Conservation (phyloP, 2,329 filamentous ascomycete species). For the Tolypocladium guangdongense region DNA sequence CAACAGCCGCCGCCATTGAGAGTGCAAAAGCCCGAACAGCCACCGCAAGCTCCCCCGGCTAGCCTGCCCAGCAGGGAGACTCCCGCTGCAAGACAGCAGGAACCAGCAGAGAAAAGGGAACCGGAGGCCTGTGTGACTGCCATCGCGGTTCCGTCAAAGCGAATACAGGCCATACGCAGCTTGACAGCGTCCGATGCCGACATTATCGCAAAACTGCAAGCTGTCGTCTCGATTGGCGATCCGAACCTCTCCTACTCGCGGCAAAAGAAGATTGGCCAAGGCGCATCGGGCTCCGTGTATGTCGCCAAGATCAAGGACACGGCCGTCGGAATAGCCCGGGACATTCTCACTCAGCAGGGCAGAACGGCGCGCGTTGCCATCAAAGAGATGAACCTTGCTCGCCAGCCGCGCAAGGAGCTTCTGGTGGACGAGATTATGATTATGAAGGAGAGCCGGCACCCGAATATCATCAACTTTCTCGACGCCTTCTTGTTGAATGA, state of each 20-base stretch:
- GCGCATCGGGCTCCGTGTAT: constrained; percentile 94
- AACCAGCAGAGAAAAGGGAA: constrained; percentile 30
- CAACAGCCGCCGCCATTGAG: not conserved
- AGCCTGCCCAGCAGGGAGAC: not conserved
- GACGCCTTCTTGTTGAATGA: constrained; percentile 95
- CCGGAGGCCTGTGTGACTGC: constrained; percentile 40
- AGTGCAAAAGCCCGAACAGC: not conserved
- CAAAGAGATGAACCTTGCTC: constrained; percentile 98
- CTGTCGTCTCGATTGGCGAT: constrained; percentile 91
- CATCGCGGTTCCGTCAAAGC: constrained; percentile 68
- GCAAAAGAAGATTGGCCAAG: constrained; percentile 99
- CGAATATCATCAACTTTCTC: constrained; percentile 97
- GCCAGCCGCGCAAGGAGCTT: constrained; percentile 92
- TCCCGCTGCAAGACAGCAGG: not conserved
- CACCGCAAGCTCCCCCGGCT: not conserved
- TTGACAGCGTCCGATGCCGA: constrained; percentile 95
- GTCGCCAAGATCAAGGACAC: constrained; percentile 90
- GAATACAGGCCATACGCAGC: constrained; percentile 42
- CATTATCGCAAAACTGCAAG: constrained; percentile 90
- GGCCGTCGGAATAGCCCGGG: constrained; percentile 68
- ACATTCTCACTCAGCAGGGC: constrained; percentile 69
- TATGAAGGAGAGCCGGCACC: constrained; percentile 98
- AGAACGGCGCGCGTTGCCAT: constrained; percentile 86
- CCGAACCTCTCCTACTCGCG: constrained; percentile 94
- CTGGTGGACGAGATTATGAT: constrained; percentile 99